These are phyloP conservation scores for Fusarium fracticaudum DNA, from an alignment of 2,329 filamentous ascomycete genomes.

Conservation along the genomic window DNA sequence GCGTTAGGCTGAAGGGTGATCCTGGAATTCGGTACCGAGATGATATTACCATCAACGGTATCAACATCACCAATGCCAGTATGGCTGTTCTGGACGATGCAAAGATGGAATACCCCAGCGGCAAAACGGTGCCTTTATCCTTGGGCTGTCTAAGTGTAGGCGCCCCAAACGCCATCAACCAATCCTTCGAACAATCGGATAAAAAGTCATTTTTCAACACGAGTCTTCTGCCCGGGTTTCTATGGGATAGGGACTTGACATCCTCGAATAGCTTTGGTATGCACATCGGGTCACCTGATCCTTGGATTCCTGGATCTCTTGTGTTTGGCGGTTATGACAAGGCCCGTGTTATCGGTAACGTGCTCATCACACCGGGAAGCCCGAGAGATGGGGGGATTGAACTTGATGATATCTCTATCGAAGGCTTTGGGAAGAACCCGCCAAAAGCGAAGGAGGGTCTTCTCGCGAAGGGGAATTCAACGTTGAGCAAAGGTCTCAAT, in stretches of 20 bases:
- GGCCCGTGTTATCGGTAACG: not conserved
- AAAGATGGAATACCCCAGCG: not conserved
- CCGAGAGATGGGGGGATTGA: not conserved
- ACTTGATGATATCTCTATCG: constrained; percentile 2
- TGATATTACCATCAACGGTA: not conserved
- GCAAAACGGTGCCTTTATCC: not conserved
- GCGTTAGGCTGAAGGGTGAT: not conserved
- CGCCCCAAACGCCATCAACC: not conserved
- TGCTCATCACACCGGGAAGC: not conserved
- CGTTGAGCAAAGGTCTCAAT: not conserved
- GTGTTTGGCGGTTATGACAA: constrained; percentile 10
- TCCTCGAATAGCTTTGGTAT: constrained; percentile 1
- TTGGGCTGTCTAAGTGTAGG: constrained; percentile 2
- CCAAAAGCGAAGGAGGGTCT: not conserved
- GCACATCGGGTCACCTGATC: not conserved
- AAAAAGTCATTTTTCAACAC: not conserved
- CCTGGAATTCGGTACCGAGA: not conserved
- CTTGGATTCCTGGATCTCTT: not conserved
- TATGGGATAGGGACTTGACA: not conserved
- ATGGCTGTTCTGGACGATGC: not conserved
- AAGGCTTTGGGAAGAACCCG: not conserved
- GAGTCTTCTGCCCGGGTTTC: not conserved
- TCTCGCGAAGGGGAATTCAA: not conserved
- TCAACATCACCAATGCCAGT: not conserved
- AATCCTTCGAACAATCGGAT: not conserved